Base-by-base conservation (phyloP, 768 basidiomycete species). In the Fistulinella prunicolor region DNA sequence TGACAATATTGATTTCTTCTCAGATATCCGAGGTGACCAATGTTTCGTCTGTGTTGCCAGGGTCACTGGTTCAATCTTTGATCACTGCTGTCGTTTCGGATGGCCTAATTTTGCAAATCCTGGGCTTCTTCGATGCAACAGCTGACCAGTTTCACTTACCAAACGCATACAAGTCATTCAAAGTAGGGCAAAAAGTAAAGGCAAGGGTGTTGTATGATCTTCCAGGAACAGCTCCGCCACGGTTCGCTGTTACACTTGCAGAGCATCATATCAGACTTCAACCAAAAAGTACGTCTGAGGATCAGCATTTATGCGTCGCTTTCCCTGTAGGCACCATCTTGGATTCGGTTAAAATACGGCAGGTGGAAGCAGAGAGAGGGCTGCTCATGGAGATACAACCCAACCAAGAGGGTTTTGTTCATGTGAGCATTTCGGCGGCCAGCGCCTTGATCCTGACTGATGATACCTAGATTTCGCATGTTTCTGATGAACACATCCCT, bases 71-170 rank as follows among this genome's bases (percentile, higher is more conserved):
- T 19, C 83, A 88, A 64, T 82, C 79, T 9, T 73, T 95, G 32
- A 77, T 99, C 47, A 96, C 93, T 2, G 81, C 82, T 17, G 76
- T 87, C 19, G 73, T 82, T 35, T 73, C 84, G 14, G 75, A 70
- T 21, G 96, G 96, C 16, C 70, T 97, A 28, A 89, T 89, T 63
- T 71, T 98, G 24, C 94, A 95, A 68, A 73, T 97, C 16, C 77
- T 94, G 21, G 94, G 92, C 0, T 94, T 87, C 66, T 98, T 93
- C 67, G 86, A 90, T 30, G 95, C 93, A 26, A 95, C 92, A 1
- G 75, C 89, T 21, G 94, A 96, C 60, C 74, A 81, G 29, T 78
- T 86, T 48, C 95, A 98, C 68, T 69, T 95, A 13, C 70, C 70
- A 12, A 56, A 64, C 6, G 58, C 69, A 34, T 70, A 66, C 19